These are phyloP conservation scores for Mariannaea sp. DNA, from an alignment of 2,329 filamentous ascomycete species.

Conservation along the genomic window DNA sequence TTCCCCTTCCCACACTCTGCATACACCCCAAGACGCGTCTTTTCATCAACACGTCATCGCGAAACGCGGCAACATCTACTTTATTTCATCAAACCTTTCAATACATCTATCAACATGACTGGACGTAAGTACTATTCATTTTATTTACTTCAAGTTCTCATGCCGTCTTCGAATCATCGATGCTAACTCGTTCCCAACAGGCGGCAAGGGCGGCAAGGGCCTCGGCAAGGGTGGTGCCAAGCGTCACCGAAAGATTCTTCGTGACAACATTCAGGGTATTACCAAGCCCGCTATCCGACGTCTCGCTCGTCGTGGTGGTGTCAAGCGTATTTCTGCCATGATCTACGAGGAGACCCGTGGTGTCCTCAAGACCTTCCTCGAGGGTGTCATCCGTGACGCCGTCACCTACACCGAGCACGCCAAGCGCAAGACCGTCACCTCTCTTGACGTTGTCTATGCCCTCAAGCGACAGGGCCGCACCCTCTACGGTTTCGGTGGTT, in stretches of 20 bases:
- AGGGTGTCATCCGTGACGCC: slow-evolving; percentile 76
- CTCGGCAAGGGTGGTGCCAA: slow-evolving; percentile 98
- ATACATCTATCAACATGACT: slow-evolving; percentile 64
- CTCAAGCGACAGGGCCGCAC: slow-evolving; percentile 74
- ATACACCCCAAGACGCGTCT: slow-evolving; percentile 33
- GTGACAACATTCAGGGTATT: slow-evolving; percentile 99
- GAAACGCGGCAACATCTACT: slow-evolving; percentile 38
- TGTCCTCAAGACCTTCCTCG: slow-evolving; percentile 79
- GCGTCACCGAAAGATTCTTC: slow-evolving; percentile 98
- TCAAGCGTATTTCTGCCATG: slow-evolving; percentile 99
- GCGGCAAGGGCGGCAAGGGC: slow-evolving; percentile 95
- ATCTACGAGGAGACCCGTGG: slow-evolving; percentile 80
- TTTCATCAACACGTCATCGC: slow-evolving; percentile 34
- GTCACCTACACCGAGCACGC: slow-evolving; percentile 81
- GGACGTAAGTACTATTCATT: slow-evolving; percentile 63
- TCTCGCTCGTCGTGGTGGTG: slow-evolving; percentile 98
- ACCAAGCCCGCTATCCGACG: slow-evolving; percentile 98
- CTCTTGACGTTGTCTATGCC: slow-evolving; percentile 69
- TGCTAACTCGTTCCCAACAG: slow-evolving; percentile 60
- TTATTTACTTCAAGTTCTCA: slow-evolving; percentile 17
- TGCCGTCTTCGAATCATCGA: slow-evolving; percentile 18
- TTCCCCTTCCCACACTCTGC: slow-evolving; percentile 15
- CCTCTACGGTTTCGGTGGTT: slow-evolving; percentile 90
- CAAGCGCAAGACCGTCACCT: slow-evolving; percentile 80
- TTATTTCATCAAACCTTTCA: slow-evolving; percentile 34